These are phyloP conservation scores for Eucalyptus sp. DNA, from an alignment of 345 rosid genomes.

Conservation along the genomic window DNA sequence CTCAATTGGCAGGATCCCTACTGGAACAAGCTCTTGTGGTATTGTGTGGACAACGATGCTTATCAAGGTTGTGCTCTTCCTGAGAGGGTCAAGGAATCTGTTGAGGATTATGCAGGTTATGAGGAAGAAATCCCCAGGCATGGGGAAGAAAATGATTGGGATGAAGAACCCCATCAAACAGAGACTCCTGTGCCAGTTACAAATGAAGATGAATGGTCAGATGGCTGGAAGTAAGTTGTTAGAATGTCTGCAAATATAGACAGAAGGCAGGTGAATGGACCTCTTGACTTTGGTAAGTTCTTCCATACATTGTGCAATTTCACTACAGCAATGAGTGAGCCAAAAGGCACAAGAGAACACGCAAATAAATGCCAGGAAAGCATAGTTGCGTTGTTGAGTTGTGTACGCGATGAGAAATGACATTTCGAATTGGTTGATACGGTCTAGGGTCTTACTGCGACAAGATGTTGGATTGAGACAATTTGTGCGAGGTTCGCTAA, in stretches of 20 bases:
- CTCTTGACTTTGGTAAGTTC: neutral
- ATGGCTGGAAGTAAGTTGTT: conserved; percentile 40
- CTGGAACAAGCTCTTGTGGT: conserved; percentile 72
- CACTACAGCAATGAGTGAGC: neutral
- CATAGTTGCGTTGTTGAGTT: neutral
- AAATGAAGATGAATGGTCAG: conserved; percentile 68
- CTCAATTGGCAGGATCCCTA: conserved; percentile 41
- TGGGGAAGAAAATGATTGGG: conserved; percentile 10
- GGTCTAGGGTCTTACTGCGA: neutral
- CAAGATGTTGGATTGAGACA: neutral
- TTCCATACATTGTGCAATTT: neutral
- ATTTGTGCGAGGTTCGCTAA: neutral
- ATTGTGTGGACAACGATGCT: conserved; percentile 55
- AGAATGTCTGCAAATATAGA: neutral
- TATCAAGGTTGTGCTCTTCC: conserved; percentile 76
- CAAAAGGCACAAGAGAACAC: neutral
- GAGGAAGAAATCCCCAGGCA: neutral
- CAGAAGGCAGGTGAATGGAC: neutral
- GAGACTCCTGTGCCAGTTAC: conserved; percentile 15
- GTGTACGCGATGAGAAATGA: neutral
- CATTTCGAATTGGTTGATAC: neutral
- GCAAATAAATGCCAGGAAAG: neutral
- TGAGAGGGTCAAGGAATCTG: conserved; percentile 23
- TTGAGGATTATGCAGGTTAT: neutral
- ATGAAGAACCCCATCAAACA: conserved; percentile 1